Percentiles rank a stretch among this genome's conserved stretches.
Conservation (phyloP, 2,329 filamentous ascomycete species). For the Phaeosphaeria sp. region DNA sequence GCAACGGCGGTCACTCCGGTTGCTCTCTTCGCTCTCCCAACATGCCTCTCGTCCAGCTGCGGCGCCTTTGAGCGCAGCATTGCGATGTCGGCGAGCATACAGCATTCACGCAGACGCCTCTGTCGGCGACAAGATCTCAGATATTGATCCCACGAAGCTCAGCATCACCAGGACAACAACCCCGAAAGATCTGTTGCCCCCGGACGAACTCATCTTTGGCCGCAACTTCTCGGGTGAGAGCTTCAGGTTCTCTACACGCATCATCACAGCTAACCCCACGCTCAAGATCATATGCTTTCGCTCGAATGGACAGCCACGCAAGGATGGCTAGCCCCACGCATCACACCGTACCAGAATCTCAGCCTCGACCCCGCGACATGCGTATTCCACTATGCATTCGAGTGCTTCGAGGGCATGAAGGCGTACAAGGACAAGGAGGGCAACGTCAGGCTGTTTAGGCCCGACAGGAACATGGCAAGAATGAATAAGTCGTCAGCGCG, state of each 20-base stretch:
- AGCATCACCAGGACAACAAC: conserved; percentile 74
- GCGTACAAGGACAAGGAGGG: conserved; percentile 89
- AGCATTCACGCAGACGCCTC: conserved; percentile 57
- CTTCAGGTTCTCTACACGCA: conserved; percentile 3
- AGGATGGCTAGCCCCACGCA: conserved; percentile 83
- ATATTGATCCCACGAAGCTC: conserved; percentile 80
- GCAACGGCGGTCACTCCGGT: conserved; percentile 41
- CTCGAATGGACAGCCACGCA: conserved; percentile 87
- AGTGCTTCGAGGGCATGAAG: conserved; percentile 99
- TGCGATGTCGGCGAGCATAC: conserved; percentile 58
- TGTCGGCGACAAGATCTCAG: conserved; percentile 62
- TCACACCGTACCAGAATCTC: conserved; percentile 95
- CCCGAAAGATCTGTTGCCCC: conserved; percentile 76
- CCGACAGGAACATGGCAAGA: conserved; percentile 94
- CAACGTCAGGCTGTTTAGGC: conserved; percentile 85
- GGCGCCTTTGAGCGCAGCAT: conserved; percentile 46
- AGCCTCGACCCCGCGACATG: conserved; percentile 94
- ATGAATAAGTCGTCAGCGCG: conserved; percentile 90
- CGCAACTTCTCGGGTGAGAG: conserved; percentile 81
- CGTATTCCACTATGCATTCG: conserved; percentile 98
- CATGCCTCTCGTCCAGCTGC: conserved; percentile 33
- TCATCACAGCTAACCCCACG: conserved; percentile 18
- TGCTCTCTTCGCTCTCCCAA: conserved; percentile 42
- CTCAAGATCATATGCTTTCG: conserved; percentile 90
- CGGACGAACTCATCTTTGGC: conserved; percentile 88